Base-by-base conservation (phyloP, 441 rosid genomes). In the Croton setiger region DNA sequence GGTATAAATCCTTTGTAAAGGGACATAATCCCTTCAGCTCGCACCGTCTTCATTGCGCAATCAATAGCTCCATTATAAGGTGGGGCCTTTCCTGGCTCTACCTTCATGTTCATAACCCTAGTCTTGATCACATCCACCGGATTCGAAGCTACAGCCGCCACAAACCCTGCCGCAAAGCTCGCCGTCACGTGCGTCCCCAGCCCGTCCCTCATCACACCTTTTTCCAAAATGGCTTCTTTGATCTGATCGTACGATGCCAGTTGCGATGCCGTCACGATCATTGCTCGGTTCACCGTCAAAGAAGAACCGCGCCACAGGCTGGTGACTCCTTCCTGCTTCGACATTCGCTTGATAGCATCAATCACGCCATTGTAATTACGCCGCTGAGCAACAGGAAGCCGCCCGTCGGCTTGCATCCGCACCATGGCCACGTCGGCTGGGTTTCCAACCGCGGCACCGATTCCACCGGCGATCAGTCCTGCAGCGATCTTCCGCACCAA, bases 371-470 rank as follows among this genome's bases (percentile, higher is more conserved):
- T 80, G 83, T 92, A 90, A 77, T 92, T 90, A 54, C 98, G 88
- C 37, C 96, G 81, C 15, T 85, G 75, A 1, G 70, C 68, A n/a
- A 43, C 14, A 0, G 96, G 96, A 12, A 92, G 85, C 23, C 95
- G 80, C 0, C 93, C 96, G 61, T 92, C 96, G 4, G 95, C 93
- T 71, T 92, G 93, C 98, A 92, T 92, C 45, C 96, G 72, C 14
- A 92, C 95, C 98, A 92, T 90, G 0, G 96, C 93, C 39, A 92
- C 92, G 47, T 92, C 96, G 3, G 96, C 96, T 0, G 95, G 98
- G 45, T 88, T 92, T 0, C 96, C 96, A 0, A 90, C 93, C 4
- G 89, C 81, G 0, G 96, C 95, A 1, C 98, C 95, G 14, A 92
- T 57, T 1, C 83, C 96, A 37, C 96, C 96, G 75, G 96, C 88